Evolutionary conservation across 495 filamentous ascomycete species (phyloP), one percentile per base, ranked within the genome.

Genomic region (Podospora pseudocomata): DNA sequence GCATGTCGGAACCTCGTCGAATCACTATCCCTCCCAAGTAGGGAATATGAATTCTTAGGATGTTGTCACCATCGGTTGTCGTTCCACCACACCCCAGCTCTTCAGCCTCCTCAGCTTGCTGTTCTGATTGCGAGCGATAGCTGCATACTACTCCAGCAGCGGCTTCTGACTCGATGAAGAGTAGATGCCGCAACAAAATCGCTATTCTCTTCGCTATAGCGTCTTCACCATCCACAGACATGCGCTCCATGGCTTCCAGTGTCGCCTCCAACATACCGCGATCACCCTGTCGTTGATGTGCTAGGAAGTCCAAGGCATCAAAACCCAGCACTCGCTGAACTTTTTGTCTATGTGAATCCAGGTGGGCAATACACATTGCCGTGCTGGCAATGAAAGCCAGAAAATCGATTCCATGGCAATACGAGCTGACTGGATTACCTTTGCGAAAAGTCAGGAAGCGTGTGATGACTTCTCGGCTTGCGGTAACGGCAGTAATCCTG

Each of bases 181-280:
- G 72, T 15, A 78, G 63, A 1, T 64, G 70, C 15, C 70, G 68
- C 3, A 76, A 66, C 6, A 74, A 19, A 15, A 0, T 9, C 1
- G 60, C 60, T 19, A 68, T 68, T 18, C 60, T 56, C 16, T 19
- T 19, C 7, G 71, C 63, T 16, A 71, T 56, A 15, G 15, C n/a
- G 23, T 58, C 55, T 2, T 20, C 55, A 11, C 23, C 23, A 11
- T 20, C 13, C 0, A 20, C 18, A 26, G n/a, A 4, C 23, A 26
- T 26, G n/a, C 6, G 6, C 27, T 80, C 74, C 68, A 84, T 76
- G 49, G 73, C 72, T n/a, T 76, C 77, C 1, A 80, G 70, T 5
- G 76, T 72, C 18, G 73, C 75, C 67, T 86, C 81, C 64, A 84
- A 74, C 13, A 81, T 72, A 5, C 75, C 81, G 16, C 82, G 79